Percentiles rank a stretch among this genome's conserved stretches.
Evolutionary conservation across 768 basidiomycete genomes (phyloP).

Genomic region (Thelephora ganbajun): DNA sequence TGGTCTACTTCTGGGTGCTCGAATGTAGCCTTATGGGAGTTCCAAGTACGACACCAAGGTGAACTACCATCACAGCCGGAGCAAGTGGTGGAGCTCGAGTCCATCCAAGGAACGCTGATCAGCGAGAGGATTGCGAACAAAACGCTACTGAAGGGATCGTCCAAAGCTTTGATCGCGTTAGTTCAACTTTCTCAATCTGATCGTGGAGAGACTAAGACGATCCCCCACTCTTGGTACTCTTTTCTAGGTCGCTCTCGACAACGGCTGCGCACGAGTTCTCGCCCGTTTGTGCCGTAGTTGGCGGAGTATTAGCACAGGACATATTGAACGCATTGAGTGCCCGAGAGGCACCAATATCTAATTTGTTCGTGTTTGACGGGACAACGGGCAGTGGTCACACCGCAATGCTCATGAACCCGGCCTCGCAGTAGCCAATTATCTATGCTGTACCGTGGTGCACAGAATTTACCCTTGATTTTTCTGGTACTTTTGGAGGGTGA

Average conservation of each 20-base stretch:
- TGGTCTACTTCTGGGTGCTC: slow-evolving; percentile 1
- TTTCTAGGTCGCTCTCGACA: slow-evolving; percentile 45
- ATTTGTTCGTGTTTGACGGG: slow-evolving; percentile 85
- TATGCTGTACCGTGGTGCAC: too few relatives aligned
- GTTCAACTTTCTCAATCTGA: slow-evolving; percentile 7
- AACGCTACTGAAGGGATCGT: slow-evolving; percentile 43
- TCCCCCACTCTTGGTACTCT: not conserved
- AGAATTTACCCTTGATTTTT: too few relatives aligned
- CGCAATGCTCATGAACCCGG: not conserved
- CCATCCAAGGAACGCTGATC: slow-evolving; percentile 51
- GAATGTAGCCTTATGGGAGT: slow-evolving; percentile 68
- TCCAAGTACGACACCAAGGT: slow-evolving; percentile 43
- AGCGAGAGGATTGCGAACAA: slow-evolving; percentile 54
- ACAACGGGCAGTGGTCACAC: slow-evolving; percentile 46
- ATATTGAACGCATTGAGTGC: slow-evolving; percentile 83
- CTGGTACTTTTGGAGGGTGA: too few relatives aligned
- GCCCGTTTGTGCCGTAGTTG: slow-evolving; percentile 87
- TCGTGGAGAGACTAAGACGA: not conserved
- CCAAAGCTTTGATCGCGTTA: slow-evolving; percentile 52
- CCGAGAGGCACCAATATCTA: slow-evolving; percentile 86
- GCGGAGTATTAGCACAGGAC: slow-evolving; percentile 91
- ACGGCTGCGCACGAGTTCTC: slow-evolving; percentile 81
- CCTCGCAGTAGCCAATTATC: too few relatives aligned
- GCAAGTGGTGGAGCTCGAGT: slow-evolving; percentile 41
- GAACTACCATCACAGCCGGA: slow-evolving; percentile 38